Percentiles rank a stretch among this genome's conserved stretches.
These are phyloP conservation scores for Eremothecium coryli DNA, from an alignment of 1,139 yeast genomes.

Conservation along the genomic window DNA sequence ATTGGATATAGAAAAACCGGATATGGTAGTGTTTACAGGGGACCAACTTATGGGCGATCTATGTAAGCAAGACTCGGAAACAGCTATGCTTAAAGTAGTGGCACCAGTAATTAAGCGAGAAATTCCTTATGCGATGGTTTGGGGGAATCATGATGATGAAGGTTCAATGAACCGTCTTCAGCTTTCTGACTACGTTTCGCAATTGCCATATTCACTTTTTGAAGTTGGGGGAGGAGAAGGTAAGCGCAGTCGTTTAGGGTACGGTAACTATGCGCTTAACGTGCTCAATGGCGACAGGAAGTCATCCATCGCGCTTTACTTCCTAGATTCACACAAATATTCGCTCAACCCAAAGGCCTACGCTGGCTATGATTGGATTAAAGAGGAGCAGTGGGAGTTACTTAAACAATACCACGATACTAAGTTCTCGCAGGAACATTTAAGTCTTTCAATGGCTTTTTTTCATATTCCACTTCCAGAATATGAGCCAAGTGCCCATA, in stretches of 20 bases:
- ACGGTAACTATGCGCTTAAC: conserved; percentile 63
- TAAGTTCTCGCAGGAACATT: conserved; percentile 13
- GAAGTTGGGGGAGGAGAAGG: conserved; percentile 49
- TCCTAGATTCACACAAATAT: conserved; percentile 75
- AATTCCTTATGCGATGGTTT: conserved; percentile 72
- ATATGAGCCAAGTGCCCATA: conserved; percentile 41
- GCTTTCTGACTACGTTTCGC: conserved; percentile 46
- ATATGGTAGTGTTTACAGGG: conserved; percentile 75
- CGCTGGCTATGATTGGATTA: conserved; percentile 84
- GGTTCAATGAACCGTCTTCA: conserved; percentile 55
- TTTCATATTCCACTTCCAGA: conserved; percentile 92
- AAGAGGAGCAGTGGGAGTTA: conserved; percentile 60
- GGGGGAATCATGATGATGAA: conserved; percentile 70
- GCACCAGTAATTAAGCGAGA: conserved; percentile 54
- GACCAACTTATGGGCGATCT: conserved; percentile 67
- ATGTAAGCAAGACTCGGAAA: conserved; percentile 60
- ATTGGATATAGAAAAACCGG: conserved; percentile 66
- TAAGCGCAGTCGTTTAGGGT: conserved; percentile 45
- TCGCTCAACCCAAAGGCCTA: conserved; percentile 52
- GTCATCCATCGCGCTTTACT: conserved; percentile 53
- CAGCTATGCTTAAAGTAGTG: conserved; percentile 69
- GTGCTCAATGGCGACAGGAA: conserved; percentile 38
- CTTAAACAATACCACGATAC: conserved; percentile 37
- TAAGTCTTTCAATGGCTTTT: conserved; percentile 67
- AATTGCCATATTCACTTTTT: conserved; percentile 61